Conservation (phyloP, 805 yeast species). For the Myxozyma melibiosi region DNA sequence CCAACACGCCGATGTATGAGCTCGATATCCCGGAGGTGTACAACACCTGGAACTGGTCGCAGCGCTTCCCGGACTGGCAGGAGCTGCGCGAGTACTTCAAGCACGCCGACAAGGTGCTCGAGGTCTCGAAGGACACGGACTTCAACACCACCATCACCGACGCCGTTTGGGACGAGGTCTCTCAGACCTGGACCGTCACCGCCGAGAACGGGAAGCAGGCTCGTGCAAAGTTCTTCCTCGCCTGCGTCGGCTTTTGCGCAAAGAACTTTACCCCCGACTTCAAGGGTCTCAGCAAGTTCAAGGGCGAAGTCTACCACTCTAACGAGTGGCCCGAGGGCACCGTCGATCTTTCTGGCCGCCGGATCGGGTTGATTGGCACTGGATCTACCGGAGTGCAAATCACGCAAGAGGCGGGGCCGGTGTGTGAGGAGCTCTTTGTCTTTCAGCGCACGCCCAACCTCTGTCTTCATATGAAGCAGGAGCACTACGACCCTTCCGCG, state of each 20-base stretch:
- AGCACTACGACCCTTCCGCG: conserved; percentile 17
- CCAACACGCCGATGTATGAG: conserved; percentile 39
- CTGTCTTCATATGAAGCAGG: conserved; percentile 37
- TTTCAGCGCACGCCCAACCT: conserved; percentile 39
- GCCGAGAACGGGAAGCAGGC: conserved; percentile 29
- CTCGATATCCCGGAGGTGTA: conserved; percentile 38
- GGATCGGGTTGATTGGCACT: conserved; percentile 38
- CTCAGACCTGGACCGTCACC: conserved; percentile 37
- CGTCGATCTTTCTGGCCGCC: conserved; percentile 33
- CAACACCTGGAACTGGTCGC: conserved; percentile 39
- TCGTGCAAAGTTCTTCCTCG: conserved; percentile 21
- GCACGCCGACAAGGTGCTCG: conserved; percentile 37
- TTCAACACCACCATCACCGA: conserved; percentile 35
- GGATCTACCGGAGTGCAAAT: conserved; percentile 43
- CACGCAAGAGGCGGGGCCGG: conserved; percentile 36
- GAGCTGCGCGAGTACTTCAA: conserved; percentile 39
- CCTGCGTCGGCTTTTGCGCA: conserved; percentile 35
- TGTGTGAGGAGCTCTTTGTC: conserved; percentile 31
- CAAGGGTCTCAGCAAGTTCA: conserved; percentile 35
- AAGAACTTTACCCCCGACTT: conserved; percentile 37
- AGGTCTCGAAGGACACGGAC: conserved; percentile 36
- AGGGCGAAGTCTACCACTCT: conserved; percentile 37
- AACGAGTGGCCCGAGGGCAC: conserved; percentile 38
- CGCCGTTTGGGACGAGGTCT: conserved; percentile 35
- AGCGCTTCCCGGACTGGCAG: conserved; percentile 38